Base-by-base conservation (phyloP, 305 asterid genomes). In the Fraxinus floribunda region DNA sequence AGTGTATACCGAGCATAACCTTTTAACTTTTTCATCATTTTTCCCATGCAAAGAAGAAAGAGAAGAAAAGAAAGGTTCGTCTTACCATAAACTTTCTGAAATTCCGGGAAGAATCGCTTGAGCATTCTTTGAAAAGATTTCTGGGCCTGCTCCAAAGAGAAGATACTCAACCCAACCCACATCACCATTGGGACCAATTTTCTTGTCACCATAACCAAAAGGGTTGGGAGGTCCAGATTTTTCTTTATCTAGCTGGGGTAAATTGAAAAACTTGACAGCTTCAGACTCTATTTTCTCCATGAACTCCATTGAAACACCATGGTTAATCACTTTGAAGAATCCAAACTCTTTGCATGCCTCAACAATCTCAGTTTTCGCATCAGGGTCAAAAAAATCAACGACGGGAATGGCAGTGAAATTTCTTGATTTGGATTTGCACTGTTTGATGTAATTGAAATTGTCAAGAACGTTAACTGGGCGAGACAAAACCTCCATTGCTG, bases 161-260 rank as follows among this genome's bases (percentile, higher is more conserved):
- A 89, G 91, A 38, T 88, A 88, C 30, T 89, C 92, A 20, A 89
- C 34, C 91, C 92, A 89, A 52, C 92, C 91, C 57, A 83, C 85
- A 10, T 89, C 91, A 7, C 91, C 91, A 46, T 88, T 86, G 55
- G 70, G 81, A 46, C 91, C 92, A 84, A 88, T 89, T 26, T 7
- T 78, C 78, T 68, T 86, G 87, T 73, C 85, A 2, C 90, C 92
- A 32, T 88, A 89, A 41, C 88, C 90, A 29, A 79, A 84, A 15
- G 89, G 89, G 36, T 44, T 81, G 0, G 88, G 82, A 7, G 87
- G 86, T 70, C 87, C 86, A 39, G 83, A 68, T 5, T 24, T 80
- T 0, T 86, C 86, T 80, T 89, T 89, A 2, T 88, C 83, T 3
- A 36, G 46, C 35, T 83, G 85, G 39, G 90, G 32, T 0, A 75